Percentiles rank a stretch among this genome's conserved stretches.
Conservation (phyloP, 768 basidiomycete genomes). For the Collybia mongolica region DNA sequence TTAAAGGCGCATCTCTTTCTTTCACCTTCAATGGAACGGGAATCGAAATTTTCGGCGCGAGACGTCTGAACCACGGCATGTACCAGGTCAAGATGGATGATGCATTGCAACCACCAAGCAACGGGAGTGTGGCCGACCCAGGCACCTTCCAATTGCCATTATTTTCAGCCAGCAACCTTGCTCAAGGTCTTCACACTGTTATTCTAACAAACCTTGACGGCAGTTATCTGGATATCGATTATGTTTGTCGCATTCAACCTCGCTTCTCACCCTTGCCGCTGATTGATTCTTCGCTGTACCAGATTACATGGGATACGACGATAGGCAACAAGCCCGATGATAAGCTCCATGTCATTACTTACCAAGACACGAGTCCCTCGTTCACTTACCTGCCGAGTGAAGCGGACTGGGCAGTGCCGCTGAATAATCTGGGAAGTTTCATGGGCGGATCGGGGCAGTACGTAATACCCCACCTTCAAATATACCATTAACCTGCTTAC, state of each 20-base stretch:
- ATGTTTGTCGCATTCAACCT: slow-evolving; percentile 26
- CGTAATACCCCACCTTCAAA: background rate
- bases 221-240: slow-evolving; percentile 45
- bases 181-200: slow-evolving; percentile 34
- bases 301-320: slow-evolving; percentile 32
- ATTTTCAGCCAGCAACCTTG: slow-evolving; percentile 33
- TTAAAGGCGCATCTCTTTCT: slow-evolving; percentile 25
- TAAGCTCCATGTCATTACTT: slow-evolving; percentile 20
- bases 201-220: slow-evolving; percentile 28
- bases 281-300: background rate
- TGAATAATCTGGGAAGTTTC: slow-evolving; percentile 31
- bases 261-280: background rate
- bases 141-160: slow-evolving; percentile 38
- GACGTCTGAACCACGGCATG: slow-evolving; percentile 43
- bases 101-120: slow-evolving; percentile 18
- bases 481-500: background rate
- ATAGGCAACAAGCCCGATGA: slow-evolving; percentile 23
- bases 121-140: slow-evolving; percentile 25
- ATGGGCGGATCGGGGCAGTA: slow-evolving; percentile 43
- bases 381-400: slow-evolving; percentile 32
- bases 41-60: slow-evolving; percentile 50
- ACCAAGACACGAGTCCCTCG: slow-evolving; percentile 32
- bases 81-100: slow-evolving; percentile 44
- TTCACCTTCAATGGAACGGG: slow-evolving; percentile 50
- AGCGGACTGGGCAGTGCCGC: slow-evolving; percentile 31